Base-by-base conservation (phyloP, 225 moss, liverwort and hornwort genomes). In the Neckera pumila region DNA sequence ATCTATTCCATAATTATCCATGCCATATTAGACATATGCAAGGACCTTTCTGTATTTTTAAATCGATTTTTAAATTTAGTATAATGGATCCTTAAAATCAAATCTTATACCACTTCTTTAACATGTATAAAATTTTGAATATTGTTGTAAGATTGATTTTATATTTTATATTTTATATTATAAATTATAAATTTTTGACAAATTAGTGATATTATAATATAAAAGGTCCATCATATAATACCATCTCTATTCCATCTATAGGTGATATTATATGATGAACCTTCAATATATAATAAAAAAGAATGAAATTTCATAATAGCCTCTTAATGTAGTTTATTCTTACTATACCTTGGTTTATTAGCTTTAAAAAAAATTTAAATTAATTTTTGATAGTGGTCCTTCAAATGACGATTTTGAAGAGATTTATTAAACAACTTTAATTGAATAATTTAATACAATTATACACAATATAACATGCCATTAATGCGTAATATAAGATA, bases 31-130 rank as follows among this genome's bases (percentile, higher is more conserved):
- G 2, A 19, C 0, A 66, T 11, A n/a, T 12, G 5, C 11, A 66
- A 4, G 1, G 6, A 3, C 0, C 36, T 11, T n/a, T 66, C 1
- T 0, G 20, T 3, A 36, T 36, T 36, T 64, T n/a, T n/a, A n/a
- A n/a, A n/a, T n/a, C n/a, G n/a, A 45, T 45, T 45, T 33, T 17
- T 28, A 34, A 33, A 36, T 3, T n/a, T 66, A 11, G 6, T 66
- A 34, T 66, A 36, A 9, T 20, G 11, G 2, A 20, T 36, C 20
- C 8, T 34, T n/a, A 11, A 11, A 66, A 5, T 66, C 20, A 36
- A 65, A 66, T n/a, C 11, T n/a, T 6, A 21, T 36, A 66, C 11
- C 19, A n/a, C 20, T 66, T 66, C 36, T n/a, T 67, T n/a, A n/a
- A 21, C 3, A 67, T 6, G 3, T 67, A 6, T 6, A 21, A n/a